phyloP scores from a whole-genome alignment of 1,139 yeast genomes.

The Protomyces inundatus region DNA sequence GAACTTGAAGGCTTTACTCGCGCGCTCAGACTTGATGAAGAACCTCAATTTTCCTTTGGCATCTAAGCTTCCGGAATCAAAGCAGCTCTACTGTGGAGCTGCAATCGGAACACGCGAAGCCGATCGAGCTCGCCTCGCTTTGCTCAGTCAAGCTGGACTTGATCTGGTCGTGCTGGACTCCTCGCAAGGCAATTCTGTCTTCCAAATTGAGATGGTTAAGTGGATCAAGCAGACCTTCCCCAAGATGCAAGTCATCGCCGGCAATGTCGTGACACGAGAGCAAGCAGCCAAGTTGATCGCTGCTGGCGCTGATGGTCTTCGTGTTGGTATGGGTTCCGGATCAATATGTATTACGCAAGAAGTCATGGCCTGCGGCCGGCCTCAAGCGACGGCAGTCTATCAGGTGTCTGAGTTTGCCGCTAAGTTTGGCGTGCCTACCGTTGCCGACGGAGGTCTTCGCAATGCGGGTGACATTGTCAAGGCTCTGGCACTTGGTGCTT shows the following conservation, averaged over 20 bases:
- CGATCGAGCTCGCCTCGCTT: conserved; percentile 75
- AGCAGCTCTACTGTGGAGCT: conserved; percentile 98
- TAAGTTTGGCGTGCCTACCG: conserved; percentile 89
- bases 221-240: conserved; percentile 82
- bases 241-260: conserved; percentile 83
- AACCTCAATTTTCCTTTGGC: conserved; percentile 91
- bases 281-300: conserved; percentile 94
- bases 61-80: conserved; percentile 84
- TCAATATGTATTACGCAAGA: conserved; percentile 74
- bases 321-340: conserved; percentile 99
- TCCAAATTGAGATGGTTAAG: conserved; percentile 88
- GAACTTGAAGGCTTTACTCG: conserved; percentile 77
- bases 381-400: conserved; percentile 96
- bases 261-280: conserved; percentile 97
- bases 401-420: conserved; percentile 82
- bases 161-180: conserved; percentile 95
- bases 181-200: conserved; percentile 93
- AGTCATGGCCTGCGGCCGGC: conserved; percentile 99
- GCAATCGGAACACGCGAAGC: conserved; percentile 91
- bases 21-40: conserved; percentile 95
- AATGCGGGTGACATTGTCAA: conserved; percentile 98
- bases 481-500: conserved; percentile 95
- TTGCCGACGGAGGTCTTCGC: conserved; percentile 99
- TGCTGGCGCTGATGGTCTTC: conserved; percentile 96
- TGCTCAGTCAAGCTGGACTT: conserved; percentile 91